Conservation (phyloP, 2,329 filamentous ascomycete genomes). For the Colletotrichum sp. region DNA sequence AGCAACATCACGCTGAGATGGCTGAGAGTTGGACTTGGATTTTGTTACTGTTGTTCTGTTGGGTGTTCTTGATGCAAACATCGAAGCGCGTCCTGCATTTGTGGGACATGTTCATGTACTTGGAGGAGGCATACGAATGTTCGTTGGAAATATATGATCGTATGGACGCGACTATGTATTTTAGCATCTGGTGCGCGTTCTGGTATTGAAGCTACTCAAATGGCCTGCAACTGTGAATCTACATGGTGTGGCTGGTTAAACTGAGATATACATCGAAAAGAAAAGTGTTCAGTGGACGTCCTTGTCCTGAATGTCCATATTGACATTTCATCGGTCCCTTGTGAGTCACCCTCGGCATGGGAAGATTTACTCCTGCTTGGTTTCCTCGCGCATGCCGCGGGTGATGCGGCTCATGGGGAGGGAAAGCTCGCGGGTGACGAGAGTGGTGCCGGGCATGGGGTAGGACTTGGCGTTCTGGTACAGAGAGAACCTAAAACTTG, state of each 20-base stretch:
- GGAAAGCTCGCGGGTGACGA: background rate
- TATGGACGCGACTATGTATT: background rate
- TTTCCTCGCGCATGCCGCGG: background rate
- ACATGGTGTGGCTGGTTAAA: background rate
- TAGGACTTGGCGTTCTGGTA: background rate
- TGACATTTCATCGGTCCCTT: no score
- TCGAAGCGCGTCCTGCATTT: no score
- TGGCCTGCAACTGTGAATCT: background rate
- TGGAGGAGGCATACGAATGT: no score
- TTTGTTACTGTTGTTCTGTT: no score
- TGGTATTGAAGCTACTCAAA: background rate
- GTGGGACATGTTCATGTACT: no score
- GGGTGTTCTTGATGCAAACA: no score
- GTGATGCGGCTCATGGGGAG: background rate
- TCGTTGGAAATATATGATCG: background rate
- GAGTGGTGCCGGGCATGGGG: background rate
- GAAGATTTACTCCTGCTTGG: background rate
- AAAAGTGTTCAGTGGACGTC: background rate
- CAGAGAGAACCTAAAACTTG: fast-evolving
- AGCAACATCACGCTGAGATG: no score
- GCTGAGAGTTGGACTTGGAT: no score
- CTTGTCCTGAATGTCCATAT: background rate
- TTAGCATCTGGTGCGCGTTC: background rate
- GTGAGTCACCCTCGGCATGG: no score
- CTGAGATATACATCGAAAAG: background rate